Evolutionary conservation across 2,329 filamentous ascomycete genomes (phyloP).

Genomic region (Cordyceps farinosa): DNA sequence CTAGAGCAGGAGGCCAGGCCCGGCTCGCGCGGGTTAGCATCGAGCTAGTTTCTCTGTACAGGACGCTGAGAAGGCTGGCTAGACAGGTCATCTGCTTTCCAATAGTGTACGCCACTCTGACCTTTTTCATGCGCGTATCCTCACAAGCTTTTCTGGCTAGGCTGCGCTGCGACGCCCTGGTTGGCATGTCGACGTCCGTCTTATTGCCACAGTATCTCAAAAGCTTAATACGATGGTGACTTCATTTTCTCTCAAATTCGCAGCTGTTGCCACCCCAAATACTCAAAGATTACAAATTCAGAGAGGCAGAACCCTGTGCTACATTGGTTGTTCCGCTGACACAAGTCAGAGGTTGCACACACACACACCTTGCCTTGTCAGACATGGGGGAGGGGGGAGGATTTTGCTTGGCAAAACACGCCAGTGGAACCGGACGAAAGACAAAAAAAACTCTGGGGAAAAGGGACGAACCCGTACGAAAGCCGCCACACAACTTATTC

Average conservation of each 20-base stretch:
- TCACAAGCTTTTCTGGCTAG: background rate
- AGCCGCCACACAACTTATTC: background rate
- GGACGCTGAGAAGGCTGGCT: background rate
- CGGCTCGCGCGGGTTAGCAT: background rate
- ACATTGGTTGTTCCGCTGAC: too few relatives aligned
- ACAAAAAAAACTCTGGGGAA: constrained; percentile 1
- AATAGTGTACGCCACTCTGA: constrained; percentile 8
- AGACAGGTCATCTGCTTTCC: constrained; percentile 4
- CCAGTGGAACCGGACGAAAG: background rate
- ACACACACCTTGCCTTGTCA: background rate
- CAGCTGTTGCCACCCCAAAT: too few relatives aligned
- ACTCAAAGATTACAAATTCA: too few relatives aligned
- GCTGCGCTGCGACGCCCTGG: background rate
- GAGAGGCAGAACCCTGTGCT: too few relatives aligned
- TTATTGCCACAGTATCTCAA: background rate
- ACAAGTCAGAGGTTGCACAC: too few relatives aligned
- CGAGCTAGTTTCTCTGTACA: background rate
- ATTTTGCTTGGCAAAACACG: background rate
- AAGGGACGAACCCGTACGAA: background rate
- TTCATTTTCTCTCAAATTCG: too few relatives aligned
- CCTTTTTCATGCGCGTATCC: background rate
- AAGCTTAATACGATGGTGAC: too few relatives aligned
- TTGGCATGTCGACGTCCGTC: background rate
- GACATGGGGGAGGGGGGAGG: background rate
- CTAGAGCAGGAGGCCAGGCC: background rate